Conservation (phyloP, 306 rosid species). For the Oemleria cerasiformis region DNA sequence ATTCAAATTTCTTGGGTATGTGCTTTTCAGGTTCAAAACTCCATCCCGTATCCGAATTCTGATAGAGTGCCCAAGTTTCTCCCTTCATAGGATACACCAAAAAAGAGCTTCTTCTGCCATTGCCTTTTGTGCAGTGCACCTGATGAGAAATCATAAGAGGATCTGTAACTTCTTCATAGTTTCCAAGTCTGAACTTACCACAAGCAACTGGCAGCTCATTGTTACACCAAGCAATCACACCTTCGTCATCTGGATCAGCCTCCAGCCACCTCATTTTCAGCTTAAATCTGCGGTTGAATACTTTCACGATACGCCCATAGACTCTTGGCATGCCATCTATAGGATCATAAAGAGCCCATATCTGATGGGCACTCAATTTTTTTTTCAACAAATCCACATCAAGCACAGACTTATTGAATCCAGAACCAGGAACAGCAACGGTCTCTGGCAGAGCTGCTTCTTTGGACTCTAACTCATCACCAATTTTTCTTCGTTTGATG, state of each 20-base stretch:
- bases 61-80: slow-evolving; percentile 89
- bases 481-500: slow-evolving; percentile 27
- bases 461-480: slow-evolving; percentile 25
- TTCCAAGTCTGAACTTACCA: slow-evolving; percentile 55
- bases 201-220: slow-evolving; percentile 66
- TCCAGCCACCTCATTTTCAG: slow-evolving; percentile 76
- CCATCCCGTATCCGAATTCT: slow-evolving; percentile 80
- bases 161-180: slow-evolving; percentile 26
- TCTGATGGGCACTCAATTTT: slow-evolving; percentile 53
- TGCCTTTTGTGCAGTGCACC: slow-evolving; percentile 44
- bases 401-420: slow-evolving; percentile 53
- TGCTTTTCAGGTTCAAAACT: slow-evolving; percentile 55
- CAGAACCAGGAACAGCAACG: slow-evolving; percentile 53
- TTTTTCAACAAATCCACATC: slow-evolving; percentile 44
- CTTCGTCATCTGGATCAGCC: slow-evolving; percentile 43
- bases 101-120: slow-evolving; percentile 19
- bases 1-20: slow-evolving; percentile 40
- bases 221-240: slow-evolving; percentile 52
- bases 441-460: slow-evolving; percentile 27
- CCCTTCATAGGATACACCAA: slow-evolving; percentile 73
- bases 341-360: slow-evolving; percentile 75
- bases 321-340: slow-evolving; percentile 75
- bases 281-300: slow-evolving; percentile 52
- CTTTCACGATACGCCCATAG: slow-evolving; percentile 68
- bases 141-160: slow-evolving; percentile 69